phyloP scores from a whole-genome alignment of 768 basidiomycete genomes.

The Hericium rajendrae region DNA sequence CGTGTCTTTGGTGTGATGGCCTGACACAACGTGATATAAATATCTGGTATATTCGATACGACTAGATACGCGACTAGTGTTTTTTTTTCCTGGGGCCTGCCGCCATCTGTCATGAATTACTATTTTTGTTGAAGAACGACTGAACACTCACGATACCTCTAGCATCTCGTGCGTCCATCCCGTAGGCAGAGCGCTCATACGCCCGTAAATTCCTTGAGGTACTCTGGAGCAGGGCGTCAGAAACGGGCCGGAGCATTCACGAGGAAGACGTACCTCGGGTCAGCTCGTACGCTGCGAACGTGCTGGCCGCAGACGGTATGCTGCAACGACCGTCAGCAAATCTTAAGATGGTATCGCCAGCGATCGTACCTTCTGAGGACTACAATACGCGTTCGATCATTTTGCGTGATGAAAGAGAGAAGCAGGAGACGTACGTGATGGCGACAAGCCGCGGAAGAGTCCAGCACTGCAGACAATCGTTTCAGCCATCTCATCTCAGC shows the following conservation, averaged over 20 bases:
- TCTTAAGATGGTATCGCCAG: not conserved
- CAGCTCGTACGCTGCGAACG: conserved; percentile 84
- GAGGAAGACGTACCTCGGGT: conserved; percentile 47
- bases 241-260: not conserved
- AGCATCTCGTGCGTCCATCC: too few relatives aligned
- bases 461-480: conserved; percentile 37
- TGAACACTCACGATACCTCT: too few relatives aligned
- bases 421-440: conserved; percentile 47
- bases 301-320: conserved; percentile 86
- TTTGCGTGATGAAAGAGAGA: not conserved
- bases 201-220: conserved; percentile 21
- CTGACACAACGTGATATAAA: too few relatives aligned
- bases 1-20: too few relatives aligned
- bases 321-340: conserved; percentile 27
- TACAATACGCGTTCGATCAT: conserved; percentile 18
- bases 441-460: conserved; percentile 65
- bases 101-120: too few relatives aligned
- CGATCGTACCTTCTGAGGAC: conserved; percentile 50
- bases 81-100: too few relatives aligned
- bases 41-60: too few relatives aligned
- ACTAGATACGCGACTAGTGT: too few relatives aligned
- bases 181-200: conserved; percentile 1
- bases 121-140: too few relatives aligned
- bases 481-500: not conserved
- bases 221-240: conserved; percentile 15